phyloP scores from a whole-genome alignment of 1,139 yeast species.

The Suhomyces panamericanus region DNA sequence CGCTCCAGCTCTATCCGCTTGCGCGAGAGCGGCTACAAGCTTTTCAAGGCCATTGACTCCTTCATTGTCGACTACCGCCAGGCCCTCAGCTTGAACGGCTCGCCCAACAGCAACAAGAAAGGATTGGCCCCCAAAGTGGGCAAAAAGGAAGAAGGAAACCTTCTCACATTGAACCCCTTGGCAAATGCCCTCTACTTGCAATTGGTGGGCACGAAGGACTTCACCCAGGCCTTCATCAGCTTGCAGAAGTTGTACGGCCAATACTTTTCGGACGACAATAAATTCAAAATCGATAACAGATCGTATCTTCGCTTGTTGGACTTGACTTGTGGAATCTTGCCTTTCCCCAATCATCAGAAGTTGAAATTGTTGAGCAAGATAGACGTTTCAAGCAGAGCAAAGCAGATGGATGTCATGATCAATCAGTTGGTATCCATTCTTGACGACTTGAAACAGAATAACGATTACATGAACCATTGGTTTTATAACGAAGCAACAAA shows the following conservation, averaged over 20 bases:
- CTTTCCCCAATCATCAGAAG: constrained; percentile 54
- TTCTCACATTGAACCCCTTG: constrained; percentile 58
- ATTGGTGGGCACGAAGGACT: constrained; percentile 48
- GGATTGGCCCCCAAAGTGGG: constrained; percentile 1
- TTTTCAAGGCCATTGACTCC: constrained; percentile 43
- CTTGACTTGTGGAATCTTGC: constrained; percentile 57
- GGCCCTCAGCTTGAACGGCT: constrained; percentile 19
- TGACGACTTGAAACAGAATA: constrained; percentile 33
- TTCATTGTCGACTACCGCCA: constrained; percentile 46
- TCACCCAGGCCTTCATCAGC: constrained; percentile 41
- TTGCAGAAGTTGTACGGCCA: constrained; percentile 36
- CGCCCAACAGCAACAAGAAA: constrained; percentile 9
- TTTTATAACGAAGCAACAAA: constrained; percentile 51
- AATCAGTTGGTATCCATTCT: constrained; percentile 38
- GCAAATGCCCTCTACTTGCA: constrained; percentile 61
- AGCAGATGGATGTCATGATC: constrained; percentile 33
- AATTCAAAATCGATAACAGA: constrained; percentile 24
- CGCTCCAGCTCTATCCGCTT: constrained; percentile 26
- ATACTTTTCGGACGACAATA: constrained; percentile 22
- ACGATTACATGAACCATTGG: constrained; percentile 43
- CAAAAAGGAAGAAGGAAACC: constrained; percentile 23
- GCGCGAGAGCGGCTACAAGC: constrained; percentile 23
- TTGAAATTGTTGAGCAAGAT: constrained; percentile 39
- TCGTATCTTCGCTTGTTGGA: constrained; percentile 49
- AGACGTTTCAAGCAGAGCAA: constrained; percentile 36